phyloP scores from a whole-genome alignment of 2,329 filamentous ascomycete species.

The Botrytis pseudocinerea region DNA sequence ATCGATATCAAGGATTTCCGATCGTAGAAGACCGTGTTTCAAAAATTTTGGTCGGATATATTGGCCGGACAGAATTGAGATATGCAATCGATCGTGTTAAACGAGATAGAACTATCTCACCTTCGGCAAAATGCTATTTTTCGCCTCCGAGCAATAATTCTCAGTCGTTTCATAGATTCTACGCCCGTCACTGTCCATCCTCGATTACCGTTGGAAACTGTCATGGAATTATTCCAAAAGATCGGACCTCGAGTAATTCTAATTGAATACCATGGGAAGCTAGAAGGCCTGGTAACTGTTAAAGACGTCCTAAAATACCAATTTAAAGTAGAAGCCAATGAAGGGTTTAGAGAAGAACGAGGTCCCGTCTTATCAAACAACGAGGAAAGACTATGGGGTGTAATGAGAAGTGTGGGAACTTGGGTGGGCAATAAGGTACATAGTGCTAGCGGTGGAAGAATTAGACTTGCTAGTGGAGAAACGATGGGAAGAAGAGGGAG shows the following conservation, averaged over 20 bases:
- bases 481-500: constrained; percentile 42
- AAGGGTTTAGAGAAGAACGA: constrained; percentile 61
- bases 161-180: constrained; percentile 83
- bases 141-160: constrained; percentile 47
- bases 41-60: constrained; percentile 82
- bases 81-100: constrained; percentile 85
- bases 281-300: constrained; percentile 86
- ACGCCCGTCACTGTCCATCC: constrained; percentile 92
- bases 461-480: constrained; percentile 47
- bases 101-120: constrained; percentile 64
- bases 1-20: constrained; percentile 89
- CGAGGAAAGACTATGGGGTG: constrained; percentile 66
- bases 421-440: constrained; percentile 62
- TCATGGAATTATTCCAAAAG: constrained; percentile 98
- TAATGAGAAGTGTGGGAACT: constrained; percentile 52
- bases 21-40: constrained; percentile 74
- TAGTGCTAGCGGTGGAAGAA: constrained; percentile 56
- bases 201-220: constrained; percentile 86
- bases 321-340: constrained; percentile 89
- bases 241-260: constrained; percentile 93
- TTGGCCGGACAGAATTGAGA: constrained; percentile 85
- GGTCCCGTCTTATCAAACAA: constrained; percentile 52
- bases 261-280: constrained; percentile 81
- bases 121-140: constrained; percentile 74
- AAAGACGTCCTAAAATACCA: constrained; percentile 98